Evolutionary conservation across 371 early-diverging fungal species (phyloP).

Genomic region (Mucor racemosus): DNA sequence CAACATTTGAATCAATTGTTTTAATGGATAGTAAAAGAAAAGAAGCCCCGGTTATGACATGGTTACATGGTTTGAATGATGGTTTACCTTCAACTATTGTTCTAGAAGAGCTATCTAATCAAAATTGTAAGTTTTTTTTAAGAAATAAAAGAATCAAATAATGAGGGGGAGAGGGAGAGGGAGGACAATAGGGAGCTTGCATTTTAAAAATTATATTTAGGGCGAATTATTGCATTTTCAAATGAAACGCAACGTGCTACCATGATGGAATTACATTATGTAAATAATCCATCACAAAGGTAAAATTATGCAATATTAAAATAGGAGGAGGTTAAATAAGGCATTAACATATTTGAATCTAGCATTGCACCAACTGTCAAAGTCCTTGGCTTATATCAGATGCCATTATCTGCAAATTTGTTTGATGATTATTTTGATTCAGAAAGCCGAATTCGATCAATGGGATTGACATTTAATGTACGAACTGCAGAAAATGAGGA

Average conservation of each 20-base stretch:
- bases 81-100: slow-evolving; percentile 8
- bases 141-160: too few species aligned
- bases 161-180: too few species aligned
- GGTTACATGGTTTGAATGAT: slow-evolving; percentile 18
- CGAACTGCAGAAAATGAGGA: neutral
- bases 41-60: slow-evolving; percentile 14
- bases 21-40: slow-evolving; percentile 3
- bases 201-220: neutral
- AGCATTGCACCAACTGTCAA: slow-evolving; percentile 1
- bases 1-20: slow-evolving; percentile 12
- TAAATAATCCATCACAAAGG: neutral
- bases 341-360: neutral
- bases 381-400: slow-evolving; percentile 2
- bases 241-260: slow-evolving; percentile 3
- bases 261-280: slow-evolving; percentile 9
- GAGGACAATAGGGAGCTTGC: neutral
- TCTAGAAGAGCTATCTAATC: neutral
- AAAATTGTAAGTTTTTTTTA: slow-evolving; percentile 19
- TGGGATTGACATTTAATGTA: neutral
- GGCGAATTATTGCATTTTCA: slow-evolving; percentile 17
- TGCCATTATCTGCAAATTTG: slow-evolving; percentile 3
- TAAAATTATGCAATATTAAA: neutral
- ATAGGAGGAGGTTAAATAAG: too few species aligned
- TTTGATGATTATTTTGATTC: slow-evolving; percentile 13
- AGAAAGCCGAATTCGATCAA: neutral